phyloP scores from a whole-genome alignment of 257 asterid species.

The Haberlea rhodopensis region DNA sequence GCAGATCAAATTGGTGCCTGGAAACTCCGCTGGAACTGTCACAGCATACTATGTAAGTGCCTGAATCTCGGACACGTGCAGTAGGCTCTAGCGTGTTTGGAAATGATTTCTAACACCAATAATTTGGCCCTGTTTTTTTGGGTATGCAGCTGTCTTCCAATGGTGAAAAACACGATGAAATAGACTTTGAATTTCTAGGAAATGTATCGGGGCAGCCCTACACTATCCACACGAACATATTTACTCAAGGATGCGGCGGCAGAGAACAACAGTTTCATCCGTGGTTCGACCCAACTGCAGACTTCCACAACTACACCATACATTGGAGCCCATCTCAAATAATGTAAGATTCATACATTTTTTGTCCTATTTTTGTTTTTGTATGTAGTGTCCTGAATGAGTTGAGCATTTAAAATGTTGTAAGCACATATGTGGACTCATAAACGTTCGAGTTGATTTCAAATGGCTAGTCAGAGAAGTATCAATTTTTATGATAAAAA shows the following conservation, averaged over 20 bases:
- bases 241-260: slow-evolving; percentile 55
- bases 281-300: slow-evolving; percentile 75
- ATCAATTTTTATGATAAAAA: no score
- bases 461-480: no score
- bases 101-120: not conserved
- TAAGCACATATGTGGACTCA: no score
- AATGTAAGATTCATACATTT: slow-evolving; percentile 42
- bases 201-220: slow-evolving; percentile 68
- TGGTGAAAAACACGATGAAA: slow-evolving; percentile 68
- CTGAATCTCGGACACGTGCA: not conserved
- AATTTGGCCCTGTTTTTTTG: not conserved
- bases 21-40: slow-evolving; percentile 80
- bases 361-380: no score
- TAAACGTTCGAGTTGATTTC: no score
- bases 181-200: slow-evolving; percentile 84
- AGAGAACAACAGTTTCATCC: slow-evolving; percentile 70
- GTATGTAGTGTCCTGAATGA: no score
- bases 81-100: not conserved
- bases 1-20: slow-evolving; percentile 61
- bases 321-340: slow-evolving; percentile 57
- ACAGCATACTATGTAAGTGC: slow-evolving; percentile 62
- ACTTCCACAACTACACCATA: slow-evolving; percentile 76
- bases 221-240: slow-evolving; percentile 65
- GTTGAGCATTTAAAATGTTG: no score
- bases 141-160: slow-evolving; percentile 53